Conservation (phyloP, 164 flowering plant species). For the Santalum album region DNA sequence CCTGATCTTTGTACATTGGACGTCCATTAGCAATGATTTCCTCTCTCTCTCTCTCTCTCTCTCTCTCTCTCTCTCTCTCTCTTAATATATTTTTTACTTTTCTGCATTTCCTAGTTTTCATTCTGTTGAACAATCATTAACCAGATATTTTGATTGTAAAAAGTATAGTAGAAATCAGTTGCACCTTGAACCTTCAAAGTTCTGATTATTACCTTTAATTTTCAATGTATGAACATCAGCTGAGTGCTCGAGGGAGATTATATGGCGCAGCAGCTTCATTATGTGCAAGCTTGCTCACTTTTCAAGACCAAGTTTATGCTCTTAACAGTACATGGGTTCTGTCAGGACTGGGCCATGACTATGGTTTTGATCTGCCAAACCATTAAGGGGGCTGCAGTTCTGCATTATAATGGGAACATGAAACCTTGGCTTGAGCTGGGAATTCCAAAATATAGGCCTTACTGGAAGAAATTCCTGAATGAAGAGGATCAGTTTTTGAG, state of each 20-base stretch:
- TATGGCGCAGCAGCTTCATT: conserved; percentile 30
- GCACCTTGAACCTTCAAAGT: background rate
- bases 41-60: no score
- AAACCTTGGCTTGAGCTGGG: conserved; percentile 98
- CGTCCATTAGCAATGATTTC: no score
- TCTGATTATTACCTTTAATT: conserved; percentile 1
- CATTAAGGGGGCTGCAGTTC: conserved; percentile 48
- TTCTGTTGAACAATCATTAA: background rate
- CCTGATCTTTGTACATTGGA: no score
- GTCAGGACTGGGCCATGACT: conserved; percentile 78
- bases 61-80: no score
- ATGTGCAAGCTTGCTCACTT: conserved; percentile 56
- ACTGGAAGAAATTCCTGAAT: conserved; percentile 63
- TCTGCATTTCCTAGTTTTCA: background rate
- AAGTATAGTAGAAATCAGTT: background rate
- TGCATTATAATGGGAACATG: conserved; percentile 93
- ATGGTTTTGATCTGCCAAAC: conserved; percentile 28
- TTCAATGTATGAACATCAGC: conserved; percentile 17
- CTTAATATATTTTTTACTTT: no score
- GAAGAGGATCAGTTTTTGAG: conserved; percentile 52
- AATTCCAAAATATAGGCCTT: conserved; percentile 50
- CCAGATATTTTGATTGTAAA: background rate
- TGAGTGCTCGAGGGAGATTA: conserved; percentile 13
- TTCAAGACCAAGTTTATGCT: conserved; percentile 48
- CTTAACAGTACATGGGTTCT: conserved; percentile 57